Base-by-base conservation (phyloP, 192 early-diverging fungal species). In the Geranomyces variabilis region DNA sequence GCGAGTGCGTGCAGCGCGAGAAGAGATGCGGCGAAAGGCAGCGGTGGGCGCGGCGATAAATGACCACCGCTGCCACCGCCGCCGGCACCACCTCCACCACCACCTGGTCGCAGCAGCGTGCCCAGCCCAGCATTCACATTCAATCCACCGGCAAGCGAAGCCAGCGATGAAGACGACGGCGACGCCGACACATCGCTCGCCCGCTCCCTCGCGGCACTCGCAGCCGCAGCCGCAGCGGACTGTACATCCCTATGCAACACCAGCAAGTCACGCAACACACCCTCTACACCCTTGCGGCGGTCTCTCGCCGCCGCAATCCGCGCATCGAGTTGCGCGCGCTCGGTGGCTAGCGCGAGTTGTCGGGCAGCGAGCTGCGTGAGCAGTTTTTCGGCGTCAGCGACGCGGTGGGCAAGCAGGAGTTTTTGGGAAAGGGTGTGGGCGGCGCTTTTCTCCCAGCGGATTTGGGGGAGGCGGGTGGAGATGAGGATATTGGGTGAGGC, bases 341-440 rank as follows among this genome's bases (percentile, higher is more conserved):
- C 64, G 5, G 34, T 24, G 7, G 41, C 29, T 8, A 48, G 21
- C 45, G 19, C 13, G 21, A 43, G 31, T 33, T 44, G 31, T 41
- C 45, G 17, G 7, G n/a, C 15, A 9, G 34, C 36, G 7, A 22
- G 21, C 34, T 48, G 36, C 41, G 34, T 43, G 10, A 41, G 21
- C 64, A 1, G 21, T 0, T 21, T 66, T 41, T 41, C 64, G 4
- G 24, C 17, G 8, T 47, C 4, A 33, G 43, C 6, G 26, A 66
- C 44, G 21, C 41, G 22, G 17, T 66, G 19, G 17, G 29, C 29
- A 28, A 66, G 55, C 63, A 30, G 51, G 61, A 33, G 75, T 83
- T 60, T 80, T 75, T 31, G 83, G 79, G 13, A 67, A 49, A 63
- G 83, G 73, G 6, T 81, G 79, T 79, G 69, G 30, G 21, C 73